Evolutionary conservation across 208 protist species (phyloP).

Genomic region (Trichomonas vaginalis): DNA sequence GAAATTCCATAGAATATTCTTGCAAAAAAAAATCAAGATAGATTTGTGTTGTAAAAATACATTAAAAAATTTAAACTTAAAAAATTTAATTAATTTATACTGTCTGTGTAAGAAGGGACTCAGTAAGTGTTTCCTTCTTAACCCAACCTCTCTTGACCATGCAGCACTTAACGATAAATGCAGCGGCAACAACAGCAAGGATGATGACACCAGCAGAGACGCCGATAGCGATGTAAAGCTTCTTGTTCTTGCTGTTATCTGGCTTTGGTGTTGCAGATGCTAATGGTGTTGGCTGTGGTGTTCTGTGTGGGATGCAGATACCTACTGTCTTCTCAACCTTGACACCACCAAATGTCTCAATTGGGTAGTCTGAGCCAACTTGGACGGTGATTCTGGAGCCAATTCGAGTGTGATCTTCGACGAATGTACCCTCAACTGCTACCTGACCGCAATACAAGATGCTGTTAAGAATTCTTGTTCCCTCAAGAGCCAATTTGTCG

Average conservation of each 20-base stretch:
- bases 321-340: neutral
- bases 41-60: too few relatives aligned
- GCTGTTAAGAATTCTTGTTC: neutral
- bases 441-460: neutral
- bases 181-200: neutral
- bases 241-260: neutral
- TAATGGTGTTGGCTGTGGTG: neutral
- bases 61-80: too few relatives aligned
- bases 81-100: too few relatives aligned
- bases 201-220: neutral
- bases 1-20: too few relatives aligned
- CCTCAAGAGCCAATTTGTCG: neutral
- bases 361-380: neutral
- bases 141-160: neutral
- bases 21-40: too few relatives aligned
- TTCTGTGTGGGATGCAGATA: neutral
- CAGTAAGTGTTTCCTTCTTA: neutral
- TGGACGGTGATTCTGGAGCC: neutral
- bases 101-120: neutral
- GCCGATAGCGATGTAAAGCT: neutral
- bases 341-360: neutral
- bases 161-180: neutral
- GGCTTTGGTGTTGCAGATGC: neutral
- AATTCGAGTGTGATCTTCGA: neutral
- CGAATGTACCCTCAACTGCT: neutral